Evolutionary conservation across 306 rosid genomes (phyloP).

Genomic region (Rosa lucieae): DNA sequence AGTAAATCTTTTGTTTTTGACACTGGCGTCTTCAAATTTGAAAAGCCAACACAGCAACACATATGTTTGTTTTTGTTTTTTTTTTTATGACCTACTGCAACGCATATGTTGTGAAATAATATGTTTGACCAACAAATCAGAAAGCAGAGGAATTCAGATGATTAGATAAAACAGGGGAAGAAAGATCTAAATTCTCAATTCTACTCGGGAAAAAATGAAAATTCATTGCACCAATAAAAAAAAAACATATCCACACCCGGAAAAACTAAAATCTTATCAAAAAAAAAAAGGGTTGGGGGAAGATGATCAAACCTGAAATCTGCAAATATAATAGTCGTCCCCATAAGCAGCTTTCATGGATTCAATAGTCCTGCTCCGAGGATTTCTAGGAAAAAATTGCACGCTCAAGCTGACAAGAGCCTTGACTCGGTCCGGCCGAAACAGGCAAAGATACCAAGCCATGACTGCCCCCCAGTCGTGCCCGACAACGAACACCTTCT

Average conservation of each 20-base stretch:
- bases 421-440: slow-evolving; percentile 60
- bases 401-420: slow-evolving; percentile 70
- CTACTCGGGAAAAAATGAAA: no score
- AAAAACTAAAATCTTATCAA: no score
- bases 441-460: slow-evolving; percentile 66
- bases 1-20: no score
- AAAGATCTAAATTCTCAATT: no score
- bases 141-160: no score
- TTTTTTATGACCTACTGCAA: no score
- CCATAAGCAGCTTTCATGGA: slow-evolving; percentile 50
- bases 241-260: no score
- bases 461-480: slow-evolving; percentile 83
- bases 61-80: no score
- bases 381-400: slow-evolving; percentile 50
- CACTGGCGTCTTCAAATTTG: no score
- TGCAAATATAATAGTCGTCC: slow-evolving; percentile 62
- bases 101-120: no score
- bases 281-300: not conserved
- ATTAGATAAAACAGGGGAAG: not conserved
- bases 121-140: not conserved
- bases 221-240: no score
- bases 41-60: no score
- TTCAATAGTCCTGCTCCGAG: slow-evolving; percentile 44
- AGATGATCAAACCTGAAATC: slow-evolving; percentile 59
- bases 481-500: slow-evolving; percentile 74